These are phyloP conservation scores for Rhizomucor miehei DNA, from an alignment of 371 early-diverging fungal species.

Conservation along the genomic window DNA sequence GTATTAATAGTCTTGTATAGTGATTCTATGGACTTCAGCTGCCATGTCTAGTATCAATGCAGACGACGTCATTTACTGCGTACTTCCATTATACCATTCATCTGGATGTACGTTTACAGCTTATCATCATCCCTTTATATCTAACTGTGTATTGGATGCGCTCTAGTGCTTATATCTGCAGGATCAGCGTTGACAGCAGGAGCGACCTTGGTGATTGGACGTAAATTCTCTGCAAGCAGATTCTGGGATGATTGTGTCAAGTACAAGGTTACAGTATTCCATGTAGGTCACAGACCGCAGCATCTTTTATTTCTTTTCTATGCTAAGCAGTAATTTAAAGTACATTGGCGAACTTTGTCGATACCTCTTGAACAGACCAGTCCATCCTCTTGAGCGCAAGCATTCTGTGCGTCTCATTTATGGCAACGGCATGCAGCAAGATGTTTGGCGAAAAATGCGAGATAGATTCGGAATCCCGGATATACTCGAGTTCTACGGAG, in stretches of 20 bases:
- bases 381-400: conserved; percentile 43
- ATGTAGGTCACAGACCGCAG: conserved; percentile 15
- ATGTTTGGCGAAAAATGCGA: conserved; percentile 61
- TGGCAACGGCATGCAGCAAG: conserved; percentile 72
- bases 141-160: conserved; percentile 17
- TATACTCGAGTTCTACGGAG: conserved; percentile 55
- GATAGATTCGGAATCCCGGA: conserved; percentile 43
- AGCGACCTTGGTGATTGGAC: conserved; percentile 38
- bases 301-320: too few species aligned
- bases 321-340: too few species aligned
- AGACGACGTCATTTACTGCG: conserved; percentile 36
- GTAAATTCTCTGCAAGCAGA: conserved; percentile 46
- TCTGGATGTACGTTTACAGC: conserved; percentile 30
- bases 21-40: not conserved
- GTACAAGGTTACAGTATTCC: conserved; percentile 37
- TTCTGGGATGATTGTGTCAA: conserved; percentile 51
- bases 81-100: conserved; percentile 48
- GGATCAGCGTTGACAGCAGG: conserved; percentile 25
- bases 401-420: conserved; percentile 51
- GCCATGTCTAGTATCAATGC: not conserved
- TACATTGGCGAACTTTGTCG: conserved; percentile 74
- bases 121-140: not conserved
- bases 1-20: too few species aligned
- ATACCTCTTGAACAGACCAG: conserved; percentile 53
- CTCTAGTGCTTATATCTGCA: conserved; percentile 31